A percentile compares a stretch with the other conserved stretches of the same genome.
phyloP scores from a whole-genome alignment of 1,139 yeast genomes.

The Kodamaea sp. region DNA sequence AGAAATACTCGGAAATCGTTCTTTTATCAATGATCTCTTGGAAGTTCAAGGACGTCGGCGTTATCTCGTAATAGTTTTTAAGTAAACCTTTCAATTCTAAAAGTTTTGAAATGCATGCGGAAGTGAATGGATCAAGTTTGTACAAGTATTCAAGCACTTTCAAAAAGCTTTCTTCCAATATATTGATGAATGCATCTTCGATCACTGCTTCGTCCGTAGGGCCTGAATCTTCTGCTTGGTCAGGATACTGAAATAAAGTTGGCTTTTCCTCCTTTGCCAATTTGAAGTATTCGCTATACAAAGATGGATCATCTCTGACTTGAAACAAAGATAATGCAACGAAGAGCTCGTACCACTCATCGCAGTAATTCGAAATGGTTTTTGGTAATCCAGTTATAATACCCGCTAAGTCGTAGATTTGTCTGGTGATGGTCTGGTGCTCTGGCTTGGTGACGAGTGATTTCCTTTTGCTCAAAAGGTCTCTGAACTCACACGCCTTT shows the following conservation, averaged over 20 bases:
- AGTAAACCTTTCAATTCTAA: conserved; percentile 67
- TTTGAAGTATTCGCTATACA: conserved; percentile 36
- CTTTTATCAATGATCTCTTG: conserved; percentile 23
- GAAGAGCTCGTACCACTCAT: conserved; percentile 72
- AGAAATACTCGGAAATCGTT: conserved; percentile 60
- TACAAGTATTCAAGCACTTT: conserved; percentile 64
- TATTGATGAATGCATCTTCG: conserved; percentile 64
- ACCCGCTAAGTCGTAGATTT: conserved; percentile 44
- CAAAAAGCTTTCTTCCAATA: conserved; percentile 59
- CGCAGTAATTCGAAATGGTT: conserved; percentile 49
- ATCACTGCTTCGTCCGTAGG: conserved; percentile 15
- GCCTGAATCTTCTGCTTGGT: conserved; percentile 27
- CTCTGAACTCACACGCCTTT: conserved; percentile 52
- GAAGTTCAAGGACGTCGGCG: conserved; percentile 14
- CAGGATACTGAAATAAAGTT: conserved; percentile 18
- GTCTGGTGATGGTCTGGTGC: conserved; percentile 33
- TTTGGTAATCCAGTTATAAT: conserved; percentile 56
- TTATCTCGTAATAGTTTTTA: conserved; percentile 41
- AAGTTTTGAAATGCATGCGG: conserved; percentile 65
- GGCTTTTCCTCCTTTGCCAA: conserved; percentile 38
- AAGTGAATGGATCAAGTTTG: conserved; percentile 63
- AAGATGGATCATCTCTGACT: conserved; percentile 45
- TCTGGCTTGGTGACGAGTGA: conserved; percentile 20
- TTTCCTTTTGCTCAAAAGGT: conserved; percentile 24
- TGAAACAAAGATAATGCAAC: conserved; percentile 63